Conservation (phyloP, 2,329 filamentous ascomycete species). For the Dactylellina haptotyla region DNA sequence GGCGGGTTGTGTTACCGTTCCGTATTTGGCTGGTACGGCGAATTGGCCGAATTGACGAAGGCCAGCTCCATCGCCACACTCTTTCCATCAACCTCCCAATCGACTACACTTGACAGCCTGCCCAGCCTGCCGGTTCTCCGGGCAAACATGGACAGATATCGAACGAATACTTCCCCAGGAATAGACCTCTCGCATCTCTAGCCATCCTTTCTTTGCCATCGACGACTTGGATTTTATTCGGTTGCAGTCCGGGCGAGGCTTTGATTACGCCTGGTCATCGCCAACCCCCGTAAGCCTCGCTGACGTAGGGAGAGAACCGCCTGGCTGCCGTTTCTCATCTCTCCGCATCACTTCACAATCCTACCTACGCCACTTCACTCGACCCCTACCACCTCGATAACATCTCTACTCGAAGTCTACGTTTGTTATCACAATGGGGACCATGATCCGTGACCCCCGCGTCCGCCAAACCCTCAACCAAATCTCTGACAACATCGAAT, state of each 20-base stretch:
- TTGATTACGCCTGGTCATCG: background rate
- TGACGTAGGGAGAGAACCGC: too few relatives aligned
- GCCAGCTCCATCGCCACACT: conserved; percentile 1
- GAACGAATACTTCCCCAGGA: conserved; percentile 3
- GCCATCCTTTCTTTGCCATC: conserved; percentile 2
- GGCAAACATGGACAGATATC: conserved; percentile 45
- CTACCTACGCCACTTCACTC: conserved; percentile 14
- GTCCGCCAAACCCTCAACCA: conserved; percentile 75
- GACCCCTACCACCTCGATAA: background rate
- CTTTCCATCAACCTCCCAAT: background rate
- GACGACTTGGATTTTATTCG: background rate
- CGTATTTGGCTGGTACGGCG: too few relatives aligned
- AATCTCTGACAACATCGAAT: conserved; percentile 73
- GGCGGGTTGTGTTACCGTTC: too few relatives aligned
- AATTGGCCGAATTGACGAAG: too few relatives aligned
- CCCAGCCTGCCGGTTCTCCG: background rate
- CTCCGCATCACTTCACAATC: background rate
- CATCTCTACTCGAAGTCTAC: background rate
- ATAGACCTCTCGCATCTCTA: conserved; percentile 15
- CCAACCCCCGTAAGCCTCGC: too few relatives aligned
- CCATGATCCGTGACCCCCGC: conserved; percentile 63
- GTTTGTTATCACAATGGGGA: conserved; percentile 33
- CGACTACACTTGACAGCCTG: background rate
- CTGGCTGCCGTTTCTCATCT: background rate
- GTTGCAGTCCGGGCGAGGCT: too few relatives aligned